Evolutionary conservation across 495 filamentous ascomycete genomes (phyloP), one percentile per base, ranked within the genome.

Genomic region (Bombardia bombarda): DNA sequence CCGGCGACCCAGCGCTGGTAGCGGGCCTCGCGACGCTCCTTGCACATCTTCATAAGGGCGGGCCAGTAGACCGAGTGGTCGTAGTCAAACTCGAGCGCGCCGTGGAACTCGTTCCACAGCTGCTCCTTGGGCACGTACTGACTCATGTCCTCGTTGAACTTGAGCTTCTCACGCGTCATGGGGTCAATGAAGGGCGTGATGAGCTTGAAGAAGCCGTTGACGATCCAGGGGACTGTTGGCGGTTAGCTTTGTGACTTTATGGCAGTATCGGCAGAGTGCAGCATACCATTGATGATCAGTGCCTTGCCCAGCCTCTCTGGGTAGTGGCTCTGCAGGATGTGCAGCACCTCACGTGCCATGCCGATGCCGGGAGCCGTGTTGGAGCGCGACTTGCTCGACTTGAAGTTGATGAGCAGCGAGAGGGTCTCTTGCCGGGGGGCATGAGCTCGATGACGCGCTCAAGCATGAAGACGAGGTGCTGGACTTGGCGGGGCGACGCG

Each of bases 171-270:
- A 13, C 82, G 78, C 13, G 92, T 98, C 46, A 82, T 50, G 7
- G 92, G 92, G 65, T 98, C 92, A 60, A 98, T 95, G 62, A 97
- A 97, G 21, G 90, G 89, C 16, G 78, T 86, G 65, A 98, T 89
- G 45, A 95, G 64, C 65, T 93, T 95, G 74, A 95, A 93, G 74
- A 98, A 98, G 19, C 79, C 82, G 61, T 72, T 78, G 40, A 96
- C 82, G 38, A 90, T 68, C 78, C 86, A 95, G 10, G 90, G 92
- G 38, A 95, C 86, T 89, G 51, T 18, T 22, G 3, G 13, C 13
- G n/a, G 40, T 42, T 42, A 42, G 40, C 28, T 18, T 13, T 3
- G 17, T 31, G 16, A 5, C 8, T 38, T 18, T 6, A 28, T 6
- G 12, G 13, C 32, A 33, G 7, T 14, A 33, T 2, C 24, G 13